A percentile compares a stretch with the other conserved stretches of the same genome.
Evolutionary conservation across 1,284 basidiomycete genomes (phyloP).

Genomic region (Trametes versicolor): DNA sequence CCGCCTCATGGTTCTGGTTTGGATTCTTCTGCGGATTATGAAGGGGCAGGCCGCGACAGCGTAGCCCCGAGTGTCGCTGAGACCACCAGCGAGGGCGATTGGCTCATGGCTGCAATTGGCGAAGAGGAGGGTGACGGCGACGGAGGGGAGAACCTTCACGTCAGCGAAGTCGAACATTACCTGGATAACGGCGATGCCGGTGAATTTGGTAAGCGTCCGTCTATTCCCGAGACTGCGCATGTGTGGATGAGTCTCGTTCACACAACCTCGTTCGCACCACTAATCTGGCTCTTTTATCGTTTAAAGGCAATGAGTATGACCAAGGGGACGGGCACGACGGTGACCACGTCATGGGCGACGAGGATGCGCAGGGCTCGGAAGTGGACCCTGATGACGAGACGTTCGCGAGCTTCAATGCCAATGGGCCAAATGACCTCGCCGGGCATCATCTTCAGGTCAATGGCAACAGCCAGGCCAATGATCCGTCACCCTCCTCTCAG

Average conservation of each 20-base stretch:
- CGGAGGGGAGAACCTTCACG: slow-evolving; percentile 58
- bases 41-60: slow-evolving; percentile 64
- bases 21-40: slow-evolving; percentile 49
- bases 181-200: slow-evolving; percentile 47
- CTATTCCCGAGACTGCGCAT: slow-evolving; percentile 42
- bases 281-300: slow-evolving; percentile 56
- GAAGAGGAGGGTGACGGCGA: slow-evolving; percentile 64
- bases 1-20: slow-evolving; percentile 51
- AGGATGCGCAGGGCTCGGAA: slow-evolving; percentile 39
- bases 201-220: slow-evolving; percentile 56
- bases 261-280: slow-evolving; percentile 56
- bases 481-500: slow-evolving; percentile 38
- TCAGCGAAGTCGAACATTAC: slow-evolving; percentile 53
- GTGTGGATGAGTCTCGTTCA: slow-evolving; percentile 45
- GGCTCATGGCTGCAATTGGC: slow-evolving; percentile 85
- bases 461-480: slow-evolving; percentile 37
- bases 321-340: slow-evolving; percentile 45
- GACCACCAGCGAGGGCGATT: slow-evolving; percentile 78
- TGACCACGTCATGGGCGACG: slow-evolving; percentile 43
- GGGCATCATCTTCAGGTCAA: slow-evolving; percentile 35
- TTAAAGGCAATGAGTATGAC: slow-evolving; percentile 62
- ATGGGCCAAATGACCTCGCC: slow-evolving; percentile 37
- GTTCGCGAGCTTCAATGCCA: slow-evolving; percentile 36
- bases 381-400: slow-evolving; percentile 48
- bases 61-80: slow-evolving; percentile 75